Evolutionary conservation across 2,329 filamentous ascomycete species (phyloP).

Genomic region (Fusarium sp.): DNA sequence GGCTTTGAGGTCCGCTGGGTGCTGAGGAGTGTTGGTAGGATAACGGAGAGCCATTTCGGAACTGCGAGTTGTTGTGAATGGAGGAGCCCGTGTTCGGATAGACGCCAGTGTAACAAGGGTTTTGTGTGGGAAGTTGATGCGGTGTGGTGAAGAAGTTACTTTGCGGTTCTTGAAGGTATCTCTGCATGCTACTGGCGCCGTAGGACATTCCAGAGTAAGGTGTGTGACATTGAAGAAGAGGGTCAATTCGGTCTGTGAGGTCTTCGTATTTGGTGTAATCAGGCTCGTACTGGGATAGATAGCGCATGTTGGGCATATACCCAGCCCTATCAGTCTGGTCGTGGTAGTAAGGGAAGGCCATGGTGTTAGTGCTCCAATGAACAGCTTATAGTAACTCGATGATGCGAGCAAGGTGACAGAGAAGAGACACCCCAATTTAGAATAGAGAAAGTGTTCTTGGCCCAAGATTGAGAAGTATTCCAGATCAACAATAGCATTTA

Average conservation of each 20-base stretch:
- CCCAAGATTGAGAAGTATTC: background rate
- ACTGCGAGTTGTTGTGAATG: slow-evolving; percentile 2
- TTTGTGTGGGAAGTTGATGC: background rate
- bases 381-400: background rate
- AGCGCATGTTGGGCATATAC: background rate
- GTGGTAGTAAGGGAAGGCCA: slow-evolving; percentile 9
- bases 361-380: background rate
- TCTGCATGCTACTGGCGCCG: slow-evolving; percentile 27
- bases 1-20: slow-evolving; percentile 37
- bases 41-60: slow-evolving; percentile 33
- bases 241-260: slow-evolving; percentile 26
- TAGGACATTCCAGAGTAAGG: background rate
- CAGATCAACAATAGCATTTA: background rate
- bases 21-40: slow-evolving; percentile 37
- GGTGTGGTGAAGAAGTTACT: slow-evolving; percentile 8
- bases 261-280: slow-evolving; percentile 11
- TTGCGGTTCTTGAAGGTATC: slow-evolving; percentile 32
- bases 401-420: background rate
- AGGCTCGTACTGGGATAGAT: background rate
- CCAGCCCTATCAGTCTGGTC: background rate
- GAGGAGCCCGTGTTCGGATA: slow-evolving; percentile 16
- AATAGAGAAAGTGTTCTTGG: background rate
- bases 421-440: background rate
- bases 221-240: slow-evolving; percentile 17
- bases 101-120: background rate